Evolutionary conservation across 352 stramenopile species (phyloP).

Genomic region (Phytophthora fragariaefolia): DNA sequence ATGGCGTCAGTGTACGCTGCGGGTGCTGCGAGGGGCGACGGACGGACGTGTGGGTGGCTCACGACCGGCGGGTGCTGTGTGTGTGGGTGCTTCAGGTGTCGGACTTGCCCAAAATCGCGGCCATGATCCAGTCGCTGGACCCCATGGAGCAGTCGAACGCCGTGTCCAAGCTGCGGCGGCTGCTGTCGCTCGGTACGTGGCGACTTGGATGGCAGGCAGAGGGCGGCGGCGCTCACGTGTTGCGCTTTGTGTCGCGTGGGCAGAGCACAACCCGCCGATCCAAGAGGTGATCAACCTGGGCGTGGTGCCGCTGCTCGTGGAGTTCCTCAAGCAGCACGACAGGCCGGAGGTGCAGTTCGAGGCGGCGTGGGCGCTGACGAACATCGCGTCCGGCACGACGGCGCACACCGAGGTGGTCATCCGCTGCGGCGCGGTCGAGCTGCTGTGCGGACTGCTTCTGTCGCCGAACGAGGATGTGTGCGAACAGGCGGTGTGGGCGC

Average conservation of each 20-base stretch:
- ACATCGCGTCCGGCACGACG: conserved; percentile 98
- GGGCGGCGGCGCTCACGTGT: background rate
- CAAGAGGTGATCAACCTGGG: conserved; percentile 97
- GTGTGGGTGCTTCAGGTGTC: conserved; percentile 68
- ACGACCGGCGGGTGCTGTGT: background rate
- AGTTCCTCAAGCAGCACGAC: conserved; percentile 96
- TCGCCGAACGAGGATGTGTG: conserved; percentile 98
- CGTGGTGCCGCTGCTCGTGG: conserved; percentile 97
- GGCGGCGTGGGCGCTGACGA: conserved; percentile 99
- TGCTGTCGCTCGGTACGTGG: conserved; percentile 95
- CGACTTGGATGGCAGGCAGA: background rate
- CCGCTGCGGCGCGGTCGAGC: conserved; percentile 95
- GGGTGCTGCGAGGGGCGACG: background rate
- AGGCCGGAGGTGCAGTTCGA: conserved; percentile 97
- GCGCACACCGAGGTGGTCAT: conserved; percentile 99
- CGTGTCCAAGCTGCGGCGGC: conserved; percentile 96
- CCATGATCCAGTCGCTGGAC: conserved; percentile 95
- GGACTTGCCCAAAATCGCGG: conserved; percentile 95
- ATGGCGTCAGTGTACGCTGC: conserved; percentile 46
- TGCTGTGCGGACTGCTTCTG: conserved; percentile 96
- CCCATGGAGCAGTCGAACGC: conserved; percentile 92
- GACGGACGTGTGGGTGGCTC: background rate
- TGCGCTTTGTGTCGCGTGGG: conserved; percentile 29
- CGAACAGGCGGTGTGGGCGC: conserved; percentile 97
- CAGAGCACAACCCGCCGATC: conserved; percentile 98